Base-by-base conservation (phyloP, 768 basidiomycete genomes). In the Tricholoma sp. region DNA sequence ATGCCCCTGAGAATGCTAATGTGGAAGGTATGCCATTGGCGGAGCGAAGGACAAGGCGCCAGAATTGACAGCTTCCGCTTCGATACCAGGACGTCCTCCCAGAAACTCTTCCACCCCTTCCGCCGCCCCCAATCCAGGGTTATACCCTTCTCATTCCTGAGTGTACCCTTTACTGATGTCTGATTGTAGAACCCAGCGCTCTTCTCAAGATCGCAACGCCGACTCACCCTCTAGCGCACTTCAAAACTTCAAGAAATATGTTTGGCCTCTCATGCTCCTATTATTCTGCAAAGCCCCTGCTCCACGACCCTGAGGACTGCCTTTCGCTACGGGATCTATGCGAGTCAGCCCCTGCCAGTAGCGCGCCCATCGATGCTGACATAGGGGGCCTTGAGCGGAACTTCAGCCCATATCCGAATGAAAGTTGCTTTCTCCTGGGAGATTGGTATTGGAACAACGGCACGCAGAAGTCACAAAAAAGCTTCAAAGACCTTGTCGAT, bases 391-490 rank as follows among this genome's bases (percentile, higher is more conserved):
- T 34, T 8, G 9, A 13, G 34, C 1, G 11, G 29, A 10, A 18
- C 4, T 53, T 53, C 33, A 15, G 15, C n/a, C 57, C 57, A 5
- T 58, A 58, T 44, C 57, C 57, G n/a, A 61, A 61, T 34, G 45
- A 58, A 20, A 57, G 31, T 41, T 60, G 48, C 2, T 61, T 58
- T 39, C 15, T 49, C 13, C 52, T 61, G 11, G 52, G 57, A 13
- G 57, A 52, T 31, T 61, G 60, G 57, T 53, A 31, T 29, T 61
- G 60, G 57, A 50, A 31, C 29, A 11, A 36, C 7, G 42, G 58
- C 17, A 2, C 29, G 5, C 45, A 52, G 24, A 59, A 59, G 29
- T 62, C 24, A 24, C 24, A 24, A 24, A 24, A 24, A 24, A 24
- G 24, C 24, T 24, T 24, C 24, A 24, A 24, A 37, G 6, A 28